Evolutionary conservation across 2,329 filamentous ascomycete species (phyloP).

Genomic region (Tolypocladium amazonense): DNA sequence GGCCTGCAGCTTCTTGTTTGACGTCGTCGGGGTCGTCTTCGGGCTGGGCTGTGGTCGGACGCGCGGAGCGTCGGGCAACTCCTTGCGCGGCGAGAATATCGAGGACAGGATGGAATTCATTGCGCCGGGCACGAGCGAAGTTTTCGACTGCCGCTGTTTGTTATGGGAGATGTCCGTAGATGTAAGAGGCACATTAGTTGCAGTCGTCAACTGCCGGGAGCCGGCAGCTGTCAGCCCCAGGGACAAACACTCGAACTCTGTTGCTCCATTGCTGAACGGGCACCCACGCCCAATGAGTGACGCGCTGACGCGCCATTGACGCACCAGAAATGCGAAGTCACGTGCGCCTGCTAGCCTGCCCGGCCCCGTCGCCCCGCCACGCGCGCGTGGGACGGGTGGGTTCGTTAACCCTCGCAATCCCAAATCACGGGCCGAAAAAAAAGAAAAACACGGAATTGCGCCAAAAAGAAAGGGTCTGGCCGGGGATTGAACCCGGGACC

Average conservation of each 20-base stretch:
- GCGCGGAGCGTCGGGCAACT: not conserved
- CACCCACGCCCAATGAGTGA: not conserved
- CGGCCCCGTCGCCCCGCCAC: too few relatives aligned
- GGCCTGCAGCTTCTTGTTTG: not conserved
- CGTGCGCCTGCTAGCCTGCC: too few relatives aligned
- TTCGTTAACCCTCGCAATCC: not conserved
- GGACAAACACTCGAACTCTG: not conserved
- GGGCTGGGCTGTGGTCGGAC: not conserved
- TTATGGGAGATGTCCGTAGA: not conserved
- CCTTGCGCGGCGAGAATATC: not conserved
- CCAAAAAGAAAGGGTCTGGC: slow-evolving; percentile 27
- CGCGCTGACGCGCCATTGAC: not conserved
- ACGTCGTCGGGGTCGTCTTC: not conserved
- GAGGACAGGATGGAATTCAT: not conserved
- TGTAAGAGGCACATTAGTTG: not conserved
- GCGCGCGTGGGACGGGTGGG: not conserved
- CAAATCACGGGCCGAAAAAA: not conserved
- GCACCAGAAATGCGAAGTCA: not conserved
- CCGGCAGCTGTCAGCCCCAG: not conserved
- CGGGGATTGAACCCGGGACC: slow-evolving; percentile 36
- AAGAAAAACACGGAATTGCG: not conserved
- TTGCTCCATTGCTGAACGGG: not conserved
- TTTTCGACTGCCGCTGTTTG: not conserved
- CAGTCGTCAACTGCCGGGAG: not conserved
- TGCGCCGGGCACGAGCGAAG: not conserved